Evolutionary conservation across 1,284 basidiomycete genomes (phyloP), one percentile per base, ranked within the genome.

Genomic region (Pholiota adiposa): DNA sequence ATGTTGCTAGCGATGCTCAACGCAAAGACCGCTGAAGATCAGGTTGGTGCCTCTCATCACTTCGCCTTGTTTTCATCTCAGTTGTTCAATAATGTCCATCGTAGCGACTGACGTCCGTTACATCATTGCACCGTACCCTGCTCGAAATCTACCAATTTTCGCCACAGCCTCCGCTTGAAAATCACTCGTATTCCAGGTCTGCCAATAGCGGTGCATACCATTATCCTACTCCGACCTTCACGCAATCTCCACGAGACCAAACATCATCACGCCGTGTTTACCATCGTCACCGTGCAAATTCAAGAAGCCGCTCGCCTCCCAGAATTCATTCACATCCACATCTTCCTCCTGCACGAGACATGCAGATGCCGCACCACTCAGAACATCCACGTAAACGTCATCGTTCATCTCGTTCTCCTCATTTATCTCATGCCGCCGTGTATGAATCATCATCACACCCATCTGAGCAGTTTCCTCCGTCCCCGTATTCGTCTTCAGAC

Each of bases 1-100:
- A 89, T 95, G 85, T 80, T 96, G 25, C 82, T 96, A 51, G 86
- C 92, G 65, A 92, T 96, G 82, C 80, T 96, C 54, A 92, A 89
- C 63, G 93, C 94, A 72, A 96, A 96, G 78, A 85, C 87, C 61
- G 88, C 93, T 23, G 94, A 96, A 72, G 94, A 96, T 72, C 90
- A 95, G 84, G 78, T 78, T 67, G 33, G 72, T 63, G 54, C 14
- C 19, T 31, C 54, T 44, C 33, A 23, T 56, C 44, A 55, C 62
- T 66, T 58, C 60, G 25, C 38, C n/a, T n/a, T n/a, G n/a, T n/a
- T n/a, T n/a, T n/a, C 56, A 16, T 34, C 34, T 56, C 23, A 25
- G 57, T 36, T 23, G 44, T 18, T 49, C 43, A 54, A 16, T 56
- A 38, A 61, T 50, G 52, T 44, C 14, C 60, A 4, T 33, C n/a